Conservation (phyloP, 441 rosid genomes). For the California macrophylla region DNA sequence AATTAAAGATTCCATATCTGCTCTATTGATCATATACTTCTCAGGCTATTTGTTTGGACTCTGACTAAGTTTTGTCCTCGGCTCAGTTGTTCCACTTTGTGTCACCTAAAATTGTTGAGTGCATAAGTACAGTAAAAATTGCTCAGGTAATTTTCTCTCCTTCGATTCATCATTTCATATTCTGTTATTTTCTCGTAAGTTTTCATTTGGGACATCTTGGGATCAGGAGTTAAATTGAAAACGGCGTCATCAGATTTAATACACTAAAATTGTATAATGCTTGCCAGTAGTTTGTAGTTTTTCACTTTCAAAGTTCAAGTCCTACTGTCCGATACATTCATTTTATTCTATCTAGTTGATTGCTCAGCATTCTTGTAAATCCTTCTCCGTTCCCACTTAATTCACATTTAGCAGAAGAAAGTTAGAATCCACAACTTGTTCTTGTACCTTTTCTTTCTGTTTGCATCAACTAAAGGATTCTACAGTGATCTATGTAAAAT, state of each 20-base stretch:
- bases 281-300: too few species aligned
- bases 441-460: too few species aligned
- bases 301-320: too few species aligned
- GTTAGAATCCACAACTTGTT: too few species aligned
- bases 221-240: too few species aligned
- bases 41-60: not conserved
- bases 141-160: conserved; percentile 55
- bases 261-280: not conserved
- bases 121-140: conserved; percentile 69
- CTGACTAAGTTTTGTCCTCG: conserved; percentile 15
- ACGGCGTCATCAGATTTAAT: not conserved
- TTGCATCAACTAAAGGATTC: not conserved
- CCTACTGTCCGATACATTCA: not conserved
- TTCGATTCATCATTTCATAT: not conserved
- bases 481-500: not conserved
- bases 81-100: conserved; percentile 49
- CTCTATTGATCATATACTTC: conserved; percentile 1
- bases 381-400: not conserved
- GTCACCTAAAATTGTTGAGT: conserved; percentile 54
- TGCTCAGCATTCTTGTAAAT: not conserved
- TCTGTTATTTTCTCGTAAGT: not conserved
- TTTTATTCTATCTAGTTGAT: too few species aligned
- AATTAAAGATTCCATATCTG: conserved; percentile 16
- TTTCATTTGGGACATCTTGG: too few species aligned
- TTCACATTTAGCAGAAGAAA: not conserved